These are phyloP conservation scores for Pisolithus albus DNA, from an alignment of 768 basidiomycete species.

Conservation along the genomic window DNA sequence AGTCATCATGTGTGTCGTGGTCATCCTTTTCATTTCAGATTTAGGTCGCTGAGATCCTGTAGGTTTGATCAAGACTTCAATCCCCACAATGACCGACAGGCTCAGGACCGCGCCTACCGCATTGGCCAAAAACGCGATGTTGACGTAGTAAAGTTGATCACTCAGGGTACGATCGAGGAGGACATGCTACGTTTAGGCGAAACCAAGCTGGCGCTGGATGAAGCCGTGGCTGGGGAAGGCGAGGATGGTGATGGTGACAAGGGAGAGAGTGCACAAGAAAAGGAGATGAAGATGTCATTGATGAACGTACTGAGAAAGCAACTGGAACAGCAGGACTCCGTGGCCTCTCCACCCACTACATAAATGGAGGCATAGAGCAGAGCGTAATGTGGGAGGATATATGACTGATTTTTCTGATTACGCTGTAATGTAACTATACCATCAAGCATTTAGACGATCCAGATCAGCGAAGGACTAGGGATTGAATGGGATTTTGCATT, in stretches of 20 bases:
- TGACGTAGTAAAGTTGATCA: slow-evolving; percentile 90
- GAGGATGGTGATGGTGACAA: slow-evolving; percentile 53
- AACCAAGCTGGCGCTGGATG: slow-evolving; percentile 88
- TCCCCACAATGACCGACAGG: slow-evolving; percentile 95
- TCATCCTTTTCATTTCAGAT: not conserved
- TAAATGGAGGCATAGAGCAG: not conserved
- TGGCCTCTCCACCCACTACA: not conserved
- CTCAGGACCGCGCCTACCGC: slow-evolving; percentile 94
- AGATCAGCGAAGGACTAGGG: not conserved
- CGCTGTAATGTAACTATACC: slow-evolving; percentile 18
- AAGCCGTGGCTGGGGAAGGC: slow-evolving; percentile 80
- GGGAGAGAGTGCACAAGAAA: slow-evolving; percentile 59
- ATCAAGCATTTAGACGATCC: slow-evolving; percentile 5
- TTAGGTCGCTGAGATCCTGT: slow-evolving; percentile 2
- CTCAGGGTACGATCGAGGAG: slow-evolving; percentile 90
- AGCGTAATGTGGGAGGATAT: not conserved
- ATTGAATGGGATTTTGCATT: not conserved
- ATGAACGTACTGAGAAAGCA: slow-evolving; percentile 82
- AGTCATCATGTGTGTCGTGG: slow-evolving; percentile 71
- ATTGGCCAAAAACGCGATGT: slow-evolving; percentile 94
- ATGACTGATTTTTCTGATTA: slow-evolving; percentile 9
- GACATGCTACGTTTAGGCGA: slow-evolving; percentile 87
- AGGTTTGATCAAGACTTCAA: slow-evolving; percentile 99
- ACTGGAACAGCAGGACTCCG: slow-evolving; percentile 51
- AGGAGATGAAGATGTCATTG: slow-evolving; percentile 78